Conservation (phyloP, 2,329 filamentous ascomycete genomes). For the Colletotrichum sansevieriae region DNA sequence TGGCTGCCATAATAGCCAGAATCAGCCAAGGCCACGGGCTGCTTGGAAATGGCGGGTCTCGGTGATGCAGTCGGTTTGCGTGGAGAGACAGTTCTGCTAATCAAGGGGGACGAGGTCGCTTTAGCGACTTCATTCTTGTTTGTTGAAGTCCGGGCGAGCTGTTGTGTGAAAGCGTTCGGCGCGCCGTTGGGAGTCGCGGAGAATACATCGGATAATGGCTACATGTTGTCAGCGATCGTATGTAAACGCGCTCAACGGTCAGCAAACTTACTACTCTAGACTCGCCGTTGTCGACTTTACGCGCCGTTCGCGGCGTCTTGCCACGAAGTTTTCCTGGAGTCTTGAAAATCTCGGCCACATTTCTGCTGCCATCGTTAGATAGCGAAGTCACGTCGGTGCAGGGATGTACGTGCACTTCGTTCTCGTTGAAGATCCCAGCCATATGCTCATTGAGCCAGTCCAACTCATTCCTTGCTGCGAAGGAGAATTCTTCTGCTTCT, state of each 20-base stretch:
- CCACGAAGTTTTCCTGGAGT: constrained; percentile 86
- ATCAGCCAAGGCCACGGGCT: constrained; percentile 62
- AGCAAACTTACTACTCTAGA: constrained; percentile 71
- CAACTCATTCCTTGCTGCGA: constrained; percentile 91
- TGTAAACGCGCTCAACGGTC: constrained; percentile 14
- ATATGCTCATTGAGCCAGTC: constrained; percentile 99
- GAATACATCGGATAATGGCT: constrained; percentile 73
- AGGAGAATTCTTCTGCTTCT: constrained; percentile 93
- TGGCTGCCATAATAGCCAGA: constrained; percentile 82
- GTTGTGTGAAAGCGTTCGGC: constrained; percentile 67
- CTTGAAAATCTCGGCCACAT: constrained; percentile 96
- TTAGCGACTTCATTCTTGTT: constrained; percentile 72
- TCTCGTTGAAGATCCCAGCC: constrained; percentile 89
- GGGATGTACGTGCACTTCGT: constrained; percentile 78
- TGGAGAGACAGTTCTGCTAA: constrained; percentile 51
- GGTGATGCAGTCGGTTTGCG: constrained; percentile 50
- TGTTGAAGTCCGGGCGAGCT: constrained; percentile 63
- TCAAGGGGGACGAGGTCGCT: constrained; percentile 51
- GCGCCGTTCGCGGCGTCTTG: constrained; percentile 81
- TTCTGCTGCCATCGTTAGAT: constrained; percentile 64
- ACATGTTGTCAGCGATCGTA: constrained; percentile 46
- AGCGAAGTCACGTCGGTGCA: constrained; percentile 16
- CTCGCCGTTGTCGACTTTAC: constrained; percentile 71
- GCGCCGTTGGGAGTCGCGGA: constrained; percentile 67
- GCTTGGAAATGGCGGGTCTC: constrained; percentile 49